Base-by-base conservation (phyloP, 2,329 filamentous ascomycete genomes). In the Botryosphaeria dothidea region DNA sequence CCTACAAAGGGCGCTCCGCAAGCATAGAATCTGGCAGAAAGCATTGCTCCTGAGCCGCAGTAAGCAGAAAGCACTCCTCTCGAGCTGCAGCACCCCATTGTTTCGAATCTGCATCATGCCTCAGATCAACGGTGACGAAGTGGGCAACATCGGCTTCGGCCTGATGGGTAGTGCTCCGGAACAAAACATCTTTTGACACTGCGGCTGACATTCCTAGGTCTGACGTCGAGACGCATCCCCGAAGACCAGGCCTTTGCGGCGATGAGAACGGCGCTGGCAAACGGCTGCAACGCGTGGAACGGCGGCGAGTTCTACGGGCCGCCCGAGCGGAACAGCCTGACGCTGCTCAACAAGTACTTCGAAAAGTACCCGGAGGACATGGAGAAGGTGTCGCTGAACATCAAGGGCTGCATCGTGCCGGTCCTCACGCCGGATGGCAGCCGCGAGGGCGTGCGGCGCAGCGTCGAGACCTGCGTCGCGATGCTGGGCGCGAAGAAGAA, bases 231-330 rank as follows among this genome's bases (percentile, higher is more conserved):
- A 7, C 1, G 21, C 29, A 7, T 36, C 6, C 68, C 75, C 3
- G 67, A 75, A 46, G 71, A 75, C 36, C 71, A 82, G 63, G 68
- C 77, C 68, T 79, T 83, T 68, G 72, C 74, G 62, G 77, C 80
- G 2, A 81, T 84, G 80, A 77, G 75, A 51, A 72, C 75, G 1
- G 79, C 80, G 27, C 70, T 82, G 17, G 68, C 73, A 1, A 64
- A 69, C n/a, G 76, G 77, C 38, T 71, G 75, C 51, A 79, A 78
- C 66, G 75, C 78, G 67, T 80, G 78, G 78, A 80, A 80, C 67
- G 78, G 75, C 36, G 78, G 77, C 54, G 75, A 78, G 63, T 67
- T 80, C 65, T 80, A 80, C 68, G 78, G 78, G n/a, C 69, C 74
- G 7, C 69, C 75, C 2, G 71, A 77, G 19, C 69, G 70, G 62